Percentiles rank a stretch among this genome's conserved stretches.
Evolutionary conservation across 495 filamentous ascomycete genomes (phyloP).

Genomic region (Massariosphaeria phaeospora): DNA sequence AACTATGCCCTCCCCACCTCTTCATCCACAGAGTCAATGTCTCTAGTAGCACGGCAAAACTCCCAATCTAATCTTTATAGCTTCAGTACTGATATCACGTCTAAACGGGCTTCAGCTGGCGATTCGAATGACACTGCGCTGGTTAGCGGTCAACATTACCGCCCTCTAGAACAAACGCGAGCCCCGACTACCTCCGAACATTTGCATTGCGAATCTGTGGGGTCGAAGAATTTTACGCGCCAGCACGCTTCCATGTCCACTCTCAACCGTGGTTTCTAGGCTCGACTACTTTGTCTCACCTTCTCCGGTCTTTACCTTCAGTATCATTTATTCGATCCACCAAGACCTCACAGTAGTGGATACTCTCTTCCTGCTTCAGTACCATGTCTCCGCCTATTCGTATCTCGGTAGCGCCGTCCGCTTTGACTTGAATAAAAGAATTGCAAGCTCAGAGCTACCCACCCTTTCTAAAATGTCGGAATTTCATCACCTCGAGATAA

Average conservation of each 20-base stretch:
- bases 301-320: not conserved
- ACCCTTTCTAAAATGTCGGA: no score
- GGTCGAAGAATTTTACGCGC: not conserved
- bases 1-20: slow-evolving; percentile 18
- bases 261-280: slow-evolving; percentile 5
- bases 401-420: no score
- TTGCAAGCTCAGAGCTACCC: not conserved
- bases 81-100: slow-evolving; percentile 18
- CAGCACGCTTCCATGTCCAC: slow-evolving; percentile 11
- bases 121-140: slow-evolving; percentile 17
- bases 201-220: slow-evolving; percentile 26
- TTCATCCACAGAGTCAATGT: slow-evolving; percentile 12
- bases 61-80: slow-evolving; percentile 26
- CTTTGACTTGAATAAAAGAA: not conserved
- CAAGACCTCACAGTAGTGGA: no score
- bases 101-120: slow-evolving; percentile 6
- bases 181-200: slow-evolving; percentile 14
- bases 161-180: slow-evolving; percentile 26
- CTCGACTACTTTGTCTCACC: not conserved
- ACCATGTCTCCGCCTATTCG: not conserved
- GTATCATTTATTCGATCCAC: not conserved
- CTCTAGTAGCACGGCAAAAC: slow-evolving; percentile 3
- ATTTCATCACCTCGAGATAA: no score
- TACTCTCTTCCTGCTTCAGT: no score
- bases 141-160: slow-evolving; percentile 30